These are phyloP conservation scores for Aspergillus costaricaensis DNA, from an alignment of 2,329 filamentous ascomycete genomes.

Conservation along the genomic window DNA sequence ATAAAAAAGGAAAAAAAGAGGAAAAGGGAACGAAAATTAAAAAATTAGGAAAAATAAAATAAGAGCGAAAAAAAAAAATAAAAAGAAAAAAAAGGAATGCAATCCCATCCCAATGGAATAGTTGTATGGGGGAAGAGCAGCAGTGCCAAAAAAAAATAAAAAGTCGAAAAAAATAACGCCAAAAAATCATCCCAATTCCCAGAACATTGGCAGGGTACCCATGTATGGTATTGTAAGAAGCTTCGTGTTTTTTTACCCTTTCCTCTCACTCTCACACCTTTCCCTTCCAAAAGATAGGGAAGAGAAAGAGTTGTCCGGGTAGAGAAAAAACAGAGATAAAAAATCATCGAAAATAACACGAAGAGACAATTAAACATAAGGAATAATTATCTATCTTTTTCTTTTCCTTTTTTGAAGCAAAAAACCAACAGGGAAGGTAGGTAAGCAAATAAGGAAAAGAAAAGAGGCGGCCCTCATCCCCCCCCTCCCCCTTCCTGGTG, in stretches of 20 bases:
- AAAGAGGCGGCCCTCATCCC: background rate
- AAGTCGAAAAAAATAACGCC: constrained; percentile 8
- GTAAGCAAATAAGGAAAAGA: constrained; percentile 2
- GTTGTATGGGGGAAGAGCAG: background rate
- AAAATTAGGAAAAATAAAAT: too few species aligned
- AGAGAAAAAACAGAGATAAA: background rate
- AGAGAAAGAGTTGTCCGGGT: background rate
- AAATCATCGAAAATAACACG: constrained; percentile 7
- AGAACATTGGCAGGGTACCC: constrained; percentile 7
- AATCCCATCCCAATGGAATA: background rate
- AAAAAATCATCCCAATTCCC: constrained; percentile 12
- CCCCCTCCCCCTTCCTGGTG: constrained; percentile 12
- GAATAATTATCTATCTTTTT: background rate
- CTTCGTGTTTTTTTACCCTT: background rate
- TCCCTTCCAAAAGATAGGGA: background rate
- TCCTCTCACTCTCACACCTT: background rate
- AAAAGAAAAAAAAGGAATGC: constrained; percentile 2
- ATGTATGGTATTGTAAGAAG: constrained; percentile 14
- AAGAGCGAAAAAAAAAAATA: background rate
- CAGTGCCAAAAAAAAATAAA: constrained; percentile 4
- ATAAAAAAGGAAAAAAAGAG: too few species aligned
- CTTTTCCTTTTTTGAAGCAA: background rate
- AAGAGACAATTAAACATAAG: constrained; percentile 2
- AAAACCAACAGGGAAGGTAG: background rate
- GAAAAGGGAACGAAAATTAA: too few species aligned